Evolutionary conservation across 2,329 filamentous ascomycete species (phyloP).

Genomic region (Hymenoscyphus occultus): DNA sequence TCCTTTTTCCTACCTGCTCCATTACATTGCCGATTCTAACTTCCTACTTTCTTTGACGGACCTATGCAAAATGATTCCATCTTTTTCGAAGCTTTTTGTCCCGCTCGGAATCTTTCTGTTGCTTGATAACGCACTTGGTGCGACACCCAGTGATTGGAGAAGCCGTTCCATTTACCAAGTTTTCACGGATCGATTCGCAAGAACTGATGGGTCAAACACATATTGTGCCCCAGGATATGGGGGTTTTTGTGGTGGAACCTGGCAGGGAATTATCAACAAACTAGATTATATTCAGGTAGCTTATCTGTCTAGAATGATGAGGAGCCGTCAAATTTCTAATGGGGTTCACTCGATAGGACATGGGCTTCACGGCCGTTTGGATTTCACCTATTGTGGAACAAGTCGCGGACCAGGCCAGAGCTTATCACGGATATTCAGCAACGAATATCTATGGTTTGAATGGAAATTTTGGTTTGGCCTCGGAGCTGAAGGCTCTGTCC

Average conservation of each 20-base stretch:
- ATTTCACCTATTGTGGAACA: slow-evolving; percentile 42
- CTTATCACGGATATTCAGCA: slow-evolving; percentile 50
- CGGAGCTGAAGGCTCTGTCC: slow-evolving; percentile 45
- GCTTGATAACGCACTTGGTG: slow-evolving; percentile 3
- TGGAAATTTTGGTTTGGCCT: slow-evolving; percentile 44
- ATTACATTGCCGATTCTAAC: background rate
- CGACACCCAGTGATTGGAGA: slow-evolving; percentile 35
- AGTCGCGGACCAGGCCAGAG: slow-evolving; percentile 37
- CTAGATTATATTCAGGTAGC: slow-evolving; percentile 50
- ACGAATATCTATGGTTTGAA: slow-evolving; percentile 46
- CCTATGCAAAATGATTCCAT: background rate
- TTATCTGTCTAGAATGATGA: background rate
- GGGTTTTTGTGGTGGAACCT: slow-evolving; percentile 49
- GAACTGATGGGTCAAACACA: slow-evolving; percentile 23
- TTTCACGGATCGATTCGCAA: slow-evolving; percentile 44
- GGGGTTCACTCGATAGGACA: background rate
- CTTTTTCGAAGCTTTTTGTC: background rate
- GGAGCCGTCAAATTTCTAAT: too few relatives aligned
- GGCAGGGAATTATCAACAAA: slow-evolving; percentile 46
- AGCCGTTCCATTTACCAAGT: slow-evolving; percentile 42
- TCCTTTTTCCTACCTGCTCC: background rate
- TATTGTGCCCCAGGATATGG: slow-evolving; percentile 25
- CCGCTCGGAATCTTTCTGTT: background rate
- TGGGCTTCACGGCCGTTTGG: slow-evolving; percentile 30
- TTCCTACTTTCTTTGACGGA: background rate